Percentiles rank a stretch among this genome's conserved stretches.
phyloP scores from a whole-genome alignment of 2,329 filamentous ascomycete genomes.

The Fusarium verticillioides region DNA sequence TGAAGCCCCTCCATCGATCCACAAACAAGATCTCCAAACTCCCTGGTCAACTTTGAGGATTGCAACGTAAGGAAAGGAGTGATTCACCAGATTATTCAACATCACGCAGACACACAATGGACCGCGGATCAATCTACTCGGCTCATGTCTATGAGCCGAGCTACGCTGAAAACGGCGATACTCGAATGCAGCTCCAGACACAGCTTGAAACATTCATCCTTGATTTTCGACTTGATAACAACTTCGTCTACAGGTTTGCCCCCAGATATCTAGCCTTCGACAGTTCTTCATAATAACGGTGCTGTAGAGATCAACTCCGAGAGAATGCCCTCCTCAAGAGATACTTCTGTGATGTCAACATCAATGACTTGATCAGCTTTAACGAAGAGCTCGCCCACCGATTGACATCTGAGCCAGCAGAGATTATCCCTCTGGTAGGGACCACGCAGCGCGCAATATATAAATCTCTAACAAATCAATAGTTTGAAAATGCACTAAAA shows the following conservation, averaged over 20 bases:
- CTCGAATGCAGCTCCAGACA: constrained; percentile 76
- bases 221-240: constrained; percentile 92
- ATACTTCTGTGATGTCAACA: constrained; percentile 96
- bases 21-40: constrained; percentile 38
- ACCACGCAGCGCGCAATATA: too few relatives aligned
- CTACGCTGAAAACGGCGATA: constrained; percentile 74
- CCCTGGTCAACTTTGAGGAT: constrained; percentile 24
- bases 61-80: constrained; percentile 19
- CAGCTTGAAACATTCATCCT: constrained; percentile 92
- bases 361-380: constrained; percentile 94
- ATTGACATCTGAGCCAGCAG: constrained; percentile 87
- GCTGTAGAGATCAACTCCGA: constrained; percentile 84
- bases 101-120: constrained; percentile 65
- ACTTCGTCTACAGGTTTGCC: constrained; percentile 88
- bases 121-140: constrained; percentile 87
- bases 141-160: constrained; percentile 81
- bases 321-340: constrained; percentile 95
- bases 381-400: constrained; percentile 94
- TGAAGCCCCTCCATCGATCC: constrained; percentile 41
- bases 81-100: constrained; percentile 4
- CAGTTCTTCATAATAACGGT: constrained; percentile 14
- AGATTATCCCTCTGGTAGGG: constrained; percentile 88
- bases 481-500: constrained; percentile 93
- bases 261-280: not conserved
- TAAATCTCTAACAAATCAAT: constrained; percentile 8